These are phyloP conservation scores for Penicillium nordicum DNA, from an alignment of 2,329 filamentous ascomycete genomes.

Conservation along the genomic window DNA sequence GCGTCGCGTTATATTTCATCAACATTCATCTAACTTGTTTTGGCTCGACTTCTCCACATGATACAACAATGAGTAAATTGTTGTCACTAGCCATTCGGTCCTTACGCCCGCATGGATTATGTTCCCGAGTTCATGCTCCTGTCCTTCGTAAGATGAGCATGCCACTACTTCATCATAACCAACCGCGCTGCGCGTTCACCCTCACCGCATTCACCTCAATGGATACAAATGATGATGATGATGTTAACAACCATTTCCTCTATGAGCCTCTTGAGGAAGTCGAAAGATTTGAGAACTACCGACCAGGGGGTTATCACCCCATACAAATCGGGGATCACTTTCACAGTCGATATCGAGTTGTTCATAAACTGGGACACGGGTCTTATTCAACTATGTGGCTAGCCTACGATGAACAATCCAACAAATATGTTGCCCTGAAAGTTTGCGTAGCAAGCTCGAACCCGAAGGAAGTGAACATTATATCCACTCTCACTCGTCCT, in stretches of 20 bases:
- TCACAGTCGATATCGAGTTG: conserved; percentile 33
- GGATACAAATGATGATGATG: conserved; percentile 7
- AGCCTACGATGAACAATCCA: conserved; percentile 19
- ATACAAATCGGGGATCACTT: conserved; percentile 28
- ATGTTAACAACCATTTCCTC: background rate
- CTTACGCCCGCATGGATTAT: conserved; percentile 5
- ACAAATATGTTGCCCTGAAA: conserved; percentile 8
- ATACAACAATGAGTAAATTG: too few relatives aligned
- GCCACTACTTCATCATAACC: conserved; percentile 7
- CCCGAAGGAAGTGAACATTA: conserved; percentile 7
- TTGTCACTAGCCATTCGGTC: background rate
- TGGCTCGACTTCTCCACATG: too few relatives aligned
- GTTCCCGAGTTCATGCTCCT: conserved; percentile 2
- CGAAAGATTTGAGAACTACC: conserved; percentile 23
- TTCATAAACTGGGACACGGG: conserved; percentile 42
- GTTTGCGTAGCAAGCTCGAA: background rate
- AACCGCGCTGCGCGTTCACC: conserved; percentile 10
- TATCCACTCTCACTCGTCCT: conserved; percentile 18
- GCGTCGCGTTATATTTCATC: too few relatives aligned
- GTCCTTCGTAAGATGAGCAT: conserved; percentile 4
- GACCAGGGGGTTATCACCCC: conserved; percentile 28
- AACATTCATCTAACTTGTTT: too few relatives aligned
- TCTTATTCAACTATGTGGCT: conserved; percentile 35
- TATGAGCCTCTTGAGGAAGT: conserved; percentile 19
- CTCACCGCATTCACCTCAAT: conserved; percentile 10